Conservation (phyloP, 345 rosid species). For the Sisymbrium irio region DNA sequence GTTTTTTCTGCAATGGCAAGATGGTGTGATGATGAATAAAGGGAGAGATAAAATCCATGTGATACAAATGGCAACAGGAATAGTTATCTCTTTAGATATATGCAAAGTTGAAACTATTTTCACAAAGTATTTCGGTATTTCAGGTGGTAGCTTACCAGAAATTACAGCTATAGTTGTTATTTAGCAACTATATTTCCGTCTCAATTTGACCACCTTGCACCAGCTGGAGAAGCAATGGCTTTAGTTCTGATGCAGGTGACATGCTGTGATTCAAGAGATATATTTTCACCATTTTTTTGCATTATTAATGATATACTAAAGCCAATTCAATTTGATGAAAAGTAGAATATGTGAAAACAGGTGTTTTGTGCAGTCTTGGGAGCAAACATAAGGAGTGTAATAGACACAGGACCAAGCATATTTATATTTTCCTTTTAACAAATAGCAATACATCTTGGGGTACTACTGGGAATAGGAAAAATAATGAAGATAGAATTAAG, state of each 20-base stretch:
- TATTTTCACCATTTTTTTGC: neutral
- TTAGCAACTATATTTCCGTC: constrained; percentile 61
- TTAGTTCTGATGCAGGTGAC: constrained; percentile 73
- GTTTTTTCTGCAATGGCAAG: constrained; percentile 22
- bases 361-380: constrained; percentile 74
- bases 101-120: constrained; percentile 48
- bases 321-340: neutral
- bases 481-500: constrained; percentile 49
- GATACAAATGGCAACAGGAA: constrained; percentile 48
- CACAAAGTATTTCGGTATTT: constrained; percentile 48
- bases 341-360: constrained; percentile 17
- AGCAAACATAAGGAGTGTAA: constrained; percentile 64
- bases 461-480: constrained; percentile 64
- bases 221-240: constrained; percentile 79
- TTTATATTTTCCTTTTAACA: constrained; percentile 66
- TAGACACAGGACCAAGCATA: constrained; percentile 69
- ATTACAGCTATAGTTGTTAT: constrained; percentile 62
- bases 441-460: constrained; percentile 52
- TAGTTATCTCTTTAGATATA: constrained; percentile 64
- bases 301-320: neutral
- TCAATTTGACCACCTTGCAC: constrained; percentile 57
- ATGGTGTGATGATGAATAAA: constrained; percentile 29
- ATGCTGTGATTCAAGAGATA: neutral
- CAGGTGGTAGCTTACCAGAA: constrained; percentile 65
- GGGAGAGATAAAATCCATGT: constrained; percentile 52